Conservation (phyloP, 208 protist species). For the Trypanosoma scelopori region DNA sequence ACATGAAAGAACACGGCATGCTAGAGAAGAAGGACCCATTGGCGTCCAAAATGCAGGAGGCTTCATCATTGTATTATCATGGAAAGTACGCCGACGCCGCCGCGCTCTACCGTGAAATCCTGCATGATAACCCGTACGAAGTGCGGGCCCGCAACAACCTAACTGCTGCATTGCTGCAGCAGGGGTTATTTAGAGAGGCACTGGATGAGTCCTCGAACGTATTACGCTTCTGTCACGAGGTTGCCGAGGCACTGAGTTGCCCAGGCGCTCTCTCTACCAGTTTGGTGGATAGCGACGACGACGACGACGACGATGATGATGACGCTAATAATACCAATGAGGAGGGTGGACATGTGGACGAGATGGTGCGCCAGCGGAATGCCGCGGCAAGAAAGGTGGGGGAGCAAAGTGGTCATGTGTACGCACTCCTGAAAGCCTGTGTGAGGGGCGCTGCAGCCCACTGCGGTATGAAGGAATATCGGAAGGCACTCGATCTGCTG, state of each 20-base stretch:
- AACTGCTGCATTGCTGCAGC: constrained; percentile 65
- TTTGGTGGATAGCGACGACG: constrained; percentile 74
- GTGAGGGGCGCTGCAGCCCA: constrained; percentile 80
- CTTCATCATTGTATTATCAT: constrained; percentile 67
- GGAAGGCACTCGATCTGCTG: constrained; percentile 63
- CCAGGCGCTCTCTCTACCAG: constrained; percentile 50
- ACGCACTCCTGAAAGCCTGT: constrained; percentile 91
- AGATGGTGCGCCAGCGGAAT: constrained; percentile 45
- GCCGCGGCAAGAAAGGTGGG: constrained; percentile 61
- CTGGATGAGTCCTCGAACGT: constrained; percentile 68
- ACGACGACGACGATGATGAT: constrained; percentile 72
- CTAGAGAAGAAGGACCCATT: constrained; percentile 31
- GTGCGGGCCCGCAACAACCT: constrained; percentile 75
- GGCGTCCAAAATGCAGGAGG: constrained; percentile 52
- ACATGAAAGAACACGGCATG: constrained; percentile 50
- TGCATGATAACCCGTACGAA: constrained; percentile 57
- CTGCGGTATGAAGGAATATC: constrained; percentile 80
- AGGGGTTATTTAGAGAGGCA: constrained; percentile 61
- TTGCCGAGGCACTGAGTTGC: constrained; percentile 78
- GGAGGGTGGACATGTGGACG: constrained; percentile 11
- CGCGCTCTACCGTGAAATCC: constrained; percentile 52
- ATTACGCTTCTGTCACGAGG: constrained; percentile 77
- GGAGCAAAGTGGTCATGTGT: constrained; percentile 84
- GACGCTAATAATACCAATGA: constrained; percentile 12
- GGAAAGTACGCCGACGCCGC: constrained; percentile 58